Percentiles rank a stretch among this genome's conserved stretches.
Evolutionary conservation across 2,329 filamentous ascomycete genomes (phyloP).

Genomic region (Apiospora arundinis): DNA sequence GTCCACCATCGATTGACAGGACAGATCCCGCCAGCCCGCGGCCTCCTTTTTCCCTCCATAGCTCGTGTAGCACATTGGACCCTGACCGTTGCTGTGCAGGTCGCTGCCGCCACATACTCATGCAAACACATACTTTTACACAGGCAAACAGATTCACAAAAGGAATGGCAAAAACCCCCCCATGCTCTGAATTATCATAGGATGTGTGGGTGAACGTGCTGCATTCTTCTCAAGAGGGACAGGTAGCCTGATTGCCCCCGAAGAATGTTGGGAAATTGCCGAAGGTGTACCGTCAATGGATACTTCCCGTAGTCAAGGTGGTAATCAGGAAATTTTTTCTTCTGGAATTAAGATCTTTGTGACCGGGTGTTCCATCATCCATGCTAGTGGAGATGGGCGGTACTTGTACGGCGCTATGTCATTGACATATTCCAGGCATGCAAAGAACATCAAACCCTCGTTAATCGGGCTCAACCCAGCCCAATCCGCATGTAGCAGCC

Average conservation of each 20-base stretch:
- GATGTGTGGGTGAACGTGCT: background rate
- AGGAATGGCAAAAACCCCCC: background rate
- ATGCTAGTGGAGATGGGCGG: slow-evolving; percentile 2
- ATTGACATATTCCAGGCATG: slow-evolving; percentile 3
- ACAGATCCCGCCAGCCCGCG: background rate
- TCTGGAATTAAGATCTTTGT: slow-evolving; percentile 18
- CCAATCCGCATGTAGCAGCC: slow-evolving; percentile 14
- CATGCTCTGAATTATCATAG: background rate
- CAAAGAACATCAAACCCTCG: slow-evolving; percentile 5
- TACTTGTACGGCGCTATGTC: slow-evolving; percentile 9
- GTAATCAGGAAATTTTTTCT: slow-evolving; percentile 12
- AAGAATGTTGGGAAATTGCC: slow-evolving; percentile 22
- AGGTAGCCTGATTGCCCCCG: slow-evolving; percentile 1
- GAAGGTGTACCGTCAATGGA: slow-evolving; percentile 3
- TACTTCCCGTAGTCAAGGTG: slow-evolving; percentile 8
- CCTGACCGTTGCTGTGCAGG: background rate
- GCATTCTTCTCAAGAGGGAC: background rate
- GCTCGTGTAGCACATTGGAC: background rate
- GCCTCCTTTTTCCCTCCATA: background rate
- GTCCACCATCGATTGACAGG: background rate
- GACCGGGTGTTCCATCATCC: slow-evolving; percentile 13
- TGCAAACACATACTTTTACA: no score
- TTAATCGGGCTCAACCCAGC: slow-evolving; percentile 6
- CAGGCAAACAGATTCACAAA: background rate
- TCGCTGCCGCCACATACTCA: background rate